Evolutionary conservation across 2,329 filamentous ascomycete species (phyloP).

Genomic region (Trichoderma citrinoviride): DNA sequence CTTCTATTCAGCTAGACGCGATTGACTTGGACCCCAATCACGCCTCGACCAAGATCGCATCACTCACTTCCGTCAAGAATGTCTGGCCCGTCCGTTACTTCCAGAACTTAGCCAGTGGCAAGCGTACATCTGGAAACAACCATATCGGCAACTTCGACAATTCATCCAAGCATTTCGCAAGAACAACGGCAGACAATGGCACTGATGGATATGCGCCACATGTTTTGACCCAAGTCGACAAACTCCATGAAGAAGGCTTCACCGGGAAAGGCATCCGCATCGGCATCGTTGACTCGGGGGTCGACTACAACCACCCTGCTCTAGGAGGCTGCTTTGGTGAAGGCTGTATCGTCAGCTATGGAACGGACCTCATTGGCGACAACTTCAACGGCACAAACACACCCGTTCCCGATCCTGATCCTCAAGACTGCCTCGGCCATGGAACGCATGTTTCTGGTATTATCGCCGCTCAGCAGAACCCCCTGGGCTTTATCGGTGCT

Average conservation of each 20-base stretch:
- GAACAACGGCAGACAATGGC: neutral
- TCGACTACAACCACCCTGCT: constrained; percentile 46
- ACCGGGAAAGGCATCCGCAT: constrained; percentile 54
- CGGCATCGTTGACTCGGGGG: constrained; percentile 52
- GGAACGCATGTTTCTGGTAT: constrained; percentile 47
- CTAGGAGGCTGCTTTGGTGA: constrained; percentile 48
- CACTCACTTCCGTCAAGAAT: constrained; percentile 46
- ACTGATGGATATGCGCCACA: constrained; percentile 37
- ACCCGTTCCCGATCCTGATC: constrained; percentile 38
- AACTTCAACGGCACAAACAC: constrained; percentile 29
- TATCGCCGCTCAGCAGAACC: constrained; percentile 41
- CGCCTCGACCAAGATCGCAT: constrained; percentile 40
- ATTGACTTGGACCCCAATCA: constrained; percentile 41
- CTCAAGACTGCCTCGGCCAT: constrained; percentile 40
- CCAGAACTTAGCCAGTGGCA: constrained; percentile 23
- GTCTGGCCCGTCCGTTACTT: constrained; percentile 44
- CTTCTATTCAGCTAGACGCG: constrained; percentile 51
- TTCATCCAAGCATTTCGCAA: neutral
- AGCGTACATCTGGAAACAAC: constrained; percentile 41
- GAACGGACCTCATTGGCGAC: constrained; percentile 45
- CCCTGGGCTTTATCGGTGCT: constrained; percentile 39
- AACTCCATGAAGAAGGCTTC: constrained; percentile 47
- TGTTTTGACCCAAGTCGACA: constrained; percentile 55
- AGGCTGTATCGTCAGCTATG: constrained; percentile 44
- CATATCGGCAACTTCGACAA: constrained; percentile 28